A percentile compares a stretch with the other conserved stretches of the same genome.
These are phyloP conservation scores for Microdochium bolleyi DNA, from an alignment of 2,329 filamentous ascomycete genomes.

Conservation along the genomic window DNA sequence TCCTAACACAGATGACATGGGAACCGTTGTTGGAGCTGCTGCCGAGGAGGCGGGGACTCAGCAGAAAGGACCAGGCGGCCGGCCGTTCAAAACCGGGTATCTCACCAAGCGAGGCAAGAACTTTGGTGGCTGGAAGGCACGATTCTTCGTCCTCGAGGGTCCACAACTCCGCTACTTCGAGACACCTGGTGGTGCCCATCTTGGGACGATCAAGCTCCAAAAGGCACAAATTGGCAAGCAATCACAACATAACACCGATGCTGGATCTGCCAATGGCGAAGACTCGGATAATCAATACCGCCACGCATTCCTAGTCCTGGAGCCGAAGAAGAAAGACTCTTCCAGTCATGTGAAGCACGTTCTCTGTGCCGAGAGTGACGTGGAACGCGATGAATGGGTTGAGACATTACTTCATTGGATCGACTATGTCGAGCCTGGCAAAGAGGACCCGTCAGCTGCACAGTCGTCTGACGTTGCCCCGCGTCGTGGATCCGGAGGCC, in stretches of 20 bases:
- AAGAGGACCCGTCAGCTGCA: conserved; percentile 32
- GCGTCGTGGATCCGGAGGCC: conserved; percentile 26
- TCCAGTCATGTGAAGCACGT: conserved; percentile 85
- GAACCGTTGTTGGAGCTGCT: conserved; percentile 21
- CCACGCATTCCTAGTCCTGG: conserved; percentile 89
- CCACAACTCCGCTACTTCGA: conserved; percentile 82
- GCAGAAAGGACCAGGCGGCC: conserved; percentile 51
- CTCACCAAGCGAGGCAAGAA: conserved; percentile 96
- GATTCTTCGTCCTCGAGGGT: conserved; percentile 54
- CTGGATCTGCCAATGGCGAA: conserved; percentile 48
- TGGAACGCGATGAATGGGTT: conserved; percentile 90
- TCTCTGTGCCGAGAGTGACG: conserved; percentile 88
- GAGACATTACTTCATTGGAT: conserved; percentile 85
- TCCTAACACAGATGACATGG: conserved; percentile 48
- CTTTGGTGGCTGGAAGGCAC: conserved; percentile 96
- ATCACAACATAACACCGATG: conserved; percentile 54
- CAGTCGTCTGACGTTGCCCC: conserved; percentile 30
- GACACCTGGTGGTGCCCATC: conserved; percentile 77
- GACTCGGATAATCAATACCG: conserved; percentile 90
- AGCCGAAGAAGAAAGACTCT: conserved; percentile 95
- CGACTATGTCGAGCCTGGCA: conserved; percentile 58
- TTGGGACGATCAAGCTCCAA: conserved; percentile 88
- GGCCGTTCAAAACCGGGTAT: conserved; percentile 76
- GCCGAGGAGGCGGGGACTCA: conserved; percentile 24
- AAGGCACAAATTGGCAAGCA: conserved; percentile 94